phyloP scores from a whole-genome alignment of 345 rosid genomes.

The Eucalyptus decipiens region DNA sequence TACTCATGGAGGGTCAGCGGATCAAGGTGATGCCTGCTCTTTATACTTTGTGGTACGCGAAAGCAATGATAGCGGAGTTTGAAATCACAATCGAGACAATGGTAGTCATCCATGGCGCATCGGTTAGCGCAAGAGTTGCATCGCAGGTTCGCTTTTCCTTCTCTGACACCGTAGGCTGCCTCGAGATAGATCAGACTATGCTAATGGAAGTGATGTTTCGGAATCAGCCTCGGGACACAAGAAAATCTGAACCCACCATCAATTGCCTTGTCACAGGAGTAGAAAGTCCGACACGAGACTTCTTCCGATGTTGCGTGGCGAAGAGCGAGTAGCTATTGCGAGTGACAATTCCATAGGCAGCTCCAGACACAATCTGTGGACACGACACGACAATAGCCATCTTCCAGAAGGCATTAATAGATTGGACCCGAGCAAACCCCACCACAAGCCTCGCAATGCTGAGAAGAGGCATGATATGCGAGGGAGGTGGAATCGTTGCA shows the following conservation, averaged over 20 bases:
- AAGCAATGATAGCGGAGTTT: neutral
- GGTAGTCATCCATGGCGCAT: neutral
- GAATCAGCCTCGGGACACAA: neutral
- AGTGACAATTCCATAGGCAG: neutral
- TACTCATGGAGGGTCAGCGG: neutral
- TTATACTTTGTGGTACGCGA: neutral
- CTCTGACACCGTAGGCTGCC: neutral
- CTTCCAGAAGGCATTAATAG: neutral
- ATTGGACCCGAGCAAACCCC: neutral
- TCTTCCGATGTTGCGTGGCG: too few relatives aligned
- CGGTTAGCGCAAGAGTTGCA: neutral
- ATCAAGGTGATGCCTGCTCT: neutral
- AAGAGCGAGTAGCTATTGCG: neutral
- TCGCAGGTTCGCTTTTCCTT: neutral
- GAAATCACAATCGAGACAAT: neutral
- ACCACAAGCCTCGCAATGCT: neutral
- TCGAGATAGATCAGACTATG: neutral
- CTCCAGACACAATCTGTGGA: neutral
- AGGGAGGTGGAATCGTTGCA: neutral
- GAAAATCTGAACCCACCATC: too few relatives aligned
- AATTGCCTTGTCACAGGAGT: too few relatives aligned
- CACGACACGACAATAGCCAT: neutral
- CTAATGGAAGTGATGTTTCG: neutral
- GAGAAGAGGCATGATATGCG: neutral
- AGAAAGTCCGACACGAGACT: too few relatives aligned